Evolutionary conservation across 2,329 filamentous ascomycete genomes (phyloP), one percentile per base, ranked within the genome.

Genomic region (Coniochaeta prunicola): DNA sequence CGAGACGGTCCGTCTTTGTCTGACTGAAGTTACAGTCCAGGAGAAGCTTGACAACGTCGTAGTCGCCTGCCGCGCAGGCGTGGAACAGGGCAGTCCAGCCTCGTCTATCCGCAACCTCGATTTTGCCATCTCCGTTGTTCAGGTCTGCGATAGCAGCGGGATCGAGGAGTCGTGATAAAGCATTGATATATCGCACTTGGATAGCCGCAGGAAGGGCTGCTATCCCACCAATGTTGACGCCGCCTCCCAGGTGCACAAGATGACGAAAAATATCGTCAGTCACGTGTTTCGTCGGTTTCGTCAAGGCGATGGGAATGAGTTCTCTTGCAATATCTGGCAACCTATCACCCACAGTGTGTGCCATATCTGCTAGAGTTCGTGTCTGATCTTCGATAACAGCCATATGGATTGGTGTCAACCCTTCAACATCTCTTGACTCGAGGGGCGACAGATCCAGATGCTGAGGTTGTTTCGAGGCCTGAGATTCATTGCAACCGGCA

Each of bases 41-140:
- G 9, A 74, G 65, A 15, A 63, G 31, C 33, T 67, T 57, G 5
- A 65, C 67, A 53, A 68, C 58, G 1, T 59, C 59, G 1, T 56
- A 26, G 48, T 73, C 58, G 0, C 71, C 71, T 21, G 64, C 57
- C 1, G 64, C 63, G 55, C 67, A 68, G 31, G 71, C 69, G 56
- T 67, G 62, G 38, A 70, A 68, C 26, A 74, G 59, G 5, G 72
- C 68, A 12, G 70, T 74, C 71, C 71, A 71, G 4, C 67, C 67
- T 31, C 62, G 61, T 1, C 24, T 21, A 15, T 50, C 45, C 2
- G 45, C 45, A 45, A 12, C 2, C 24, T 45, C 40, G 19, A n/a
- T 10, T 13, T 45, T 19, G 10, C 10, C 12, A 19, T 24, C 19
- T 10, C n/a, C 5, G 15, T 45, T 12, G 17, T 45, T 21, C 6